Evolutionary conservation across 2,329 filamentous ascomycete genomes (phyloP), one percentile per base, ranked within the genome.

Genomic region (Septoria petroselini): DNA sequence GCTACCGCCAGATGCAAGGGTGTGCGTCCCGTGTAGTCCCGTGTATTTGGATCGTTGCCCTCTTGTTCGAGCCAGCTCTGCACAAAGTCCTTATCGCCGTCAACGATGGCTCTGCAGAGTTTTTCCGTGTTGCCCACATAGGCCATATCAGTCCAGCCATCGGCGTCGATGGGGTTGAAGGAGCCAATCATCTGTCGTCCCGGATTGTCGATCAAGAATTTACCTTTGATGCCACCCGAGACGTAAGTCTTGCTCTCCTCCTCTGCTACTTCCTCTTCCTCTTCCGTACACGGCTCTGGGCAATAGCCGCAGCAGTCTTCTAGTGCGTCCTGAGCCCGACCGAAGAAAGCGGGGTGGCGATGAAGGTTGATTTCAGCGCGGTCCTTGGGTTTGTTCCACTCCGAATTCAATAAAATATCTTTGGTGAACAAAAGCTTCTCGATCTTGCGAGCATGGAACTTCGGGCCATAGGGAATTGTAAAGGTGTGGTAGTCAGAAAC

Each of bases 61-160:
- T 88, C 82, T 60, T 86, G 81, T 3, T 74, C 74, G 8, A 79
- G 70, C 84, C 87, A 94, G 57, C 83, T 80, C 58, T 81, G 68
- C 2, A 94, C 85, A 54, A 81, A 78, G 30, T 87, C 82, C 2
- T 85, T 59, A 65, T 94, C 84, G 1, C 78, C 74, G 58, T 90
- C 83, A 3, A 91, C 81, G 50, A 95, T 94, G 1, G 86, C 88
- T 62, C 90, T 85, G 62, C 87, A 94, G 1, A 95, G 75, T 12
- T 79, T 76, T 30, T 81, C 82, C 1, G 87, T 91, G 58, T 90
- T 87, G 8, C 88, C 86, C 29, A 94, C 78, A 27, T 94, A 95
- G 0, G 88, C 88, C 88, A 94, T 93, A 57, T 91, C 86, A 0
- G 88, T 93, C 87, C 88, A 94, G 63, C 93, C 88, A 42, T 88